phyloP scores from a whole-genome alignment of 2,329 filamentous ascomycete species.

The Penicillium sp. region DNA sequence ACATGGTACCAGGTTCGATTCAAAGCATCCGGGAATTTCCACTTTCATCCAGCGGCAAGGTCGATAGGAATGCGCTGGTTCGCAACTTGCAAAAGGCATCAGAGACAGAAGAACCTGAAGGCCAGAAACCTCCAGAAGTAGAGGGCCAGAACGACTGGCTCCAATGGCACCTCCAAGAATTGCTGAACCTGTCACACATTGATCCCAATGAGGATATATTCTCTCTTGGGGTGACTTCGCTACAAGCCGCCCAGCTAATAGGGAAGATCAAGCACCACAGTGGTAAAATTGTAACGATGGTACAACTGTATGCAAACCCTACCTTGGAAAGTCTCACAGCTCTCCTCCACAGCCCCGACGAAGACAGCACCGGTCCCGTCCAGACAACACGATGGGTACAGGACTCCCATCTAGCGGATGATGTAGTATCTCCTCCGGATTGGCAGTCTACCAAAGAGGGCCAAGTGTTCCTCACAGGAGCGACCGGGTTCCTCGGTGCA shows the following conservation, averaged over 20 bases:
- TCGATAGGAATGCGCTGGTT: slow-evolving; percentile 25
- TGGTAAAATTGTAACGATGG: background rate
- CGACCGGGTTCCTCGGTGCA: slow-evolving; percentile 74
- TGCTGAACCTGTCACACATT: background rate
- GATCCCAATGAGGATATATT: background rate
- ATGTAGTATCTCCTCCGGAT: background rate
- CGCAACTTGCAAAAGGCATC: background rate
- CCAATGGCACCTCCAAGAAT: background rate
- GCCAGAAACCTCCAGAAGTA: background rate
- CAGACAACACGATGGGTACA: background rate
- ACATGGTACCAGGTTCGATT: slow-evolving; percentile 60
- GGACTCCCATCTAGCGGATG: background rate
- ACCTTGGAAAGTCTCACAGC: background rate
- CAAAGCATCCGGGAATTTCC: slow-evolving; percentile 59
- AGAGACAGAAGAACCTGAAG: background rate
- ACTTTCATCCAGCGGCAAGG: slow-evolving; percentile 63
- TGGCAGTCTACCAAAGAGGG: background rate
- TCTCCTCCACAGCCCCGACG: background rate
- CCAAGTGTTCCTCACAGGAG: slow-evolving; percentile 45
- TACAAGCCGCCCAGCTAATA: slow-evolving; percentile 10
- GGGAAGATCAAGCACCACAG: slow-evolving; percentile 41
- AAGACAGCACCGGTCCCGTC: background rate
- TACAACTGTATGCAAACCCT: background rate
- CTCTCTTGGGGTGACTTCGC: background rate
- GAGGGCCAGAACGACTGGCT: background rate